phyloP scores from a whole-genome alignment of 768 basidiomycete genomes.

The Boletus pseudopeckii region DNA sequence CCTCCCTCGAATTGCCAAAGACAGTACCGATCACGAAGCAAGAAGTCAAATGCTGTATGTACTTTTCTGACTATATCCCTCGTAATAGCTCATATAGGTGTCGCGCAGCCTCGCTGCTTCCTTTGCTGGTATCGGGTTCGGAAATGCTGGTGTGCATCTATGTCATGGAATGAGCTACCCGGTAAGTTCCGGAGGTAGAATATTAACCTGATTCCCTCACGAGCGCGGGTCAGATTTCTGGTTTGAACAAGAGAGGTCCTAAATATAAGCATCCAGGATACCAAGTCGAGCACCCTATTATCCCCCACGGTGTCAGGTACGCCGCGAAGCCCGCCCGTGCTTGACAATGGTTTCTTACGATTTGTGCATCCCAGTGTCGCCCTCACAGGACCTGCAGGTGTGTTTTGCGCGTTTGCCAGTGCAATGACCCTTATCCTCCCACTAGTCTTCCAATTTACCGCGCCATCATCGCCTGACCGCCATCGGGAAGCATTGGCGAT shows the following conservation, averaged over 20 bases:
- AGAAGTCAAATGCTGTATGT: constrained; percentile 86
- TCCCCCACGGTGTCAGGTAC: constrained; percentile 87
- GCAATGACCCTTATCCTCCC: neutral
- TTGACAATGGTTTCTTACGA: neutral
- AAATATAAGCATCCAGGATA: constrained; percentile 93
- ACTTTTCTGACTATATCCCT: neutral
- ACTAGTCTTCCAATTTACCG: constrained; percentile 89
- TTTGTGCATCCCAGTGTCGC: constrained; percentile 56
- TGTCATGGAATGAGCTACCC: constrained; percentile 91
- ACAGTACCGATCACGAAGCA: constrained; percentile 77
- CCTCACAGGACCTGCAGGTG: constrained; percentile 82
- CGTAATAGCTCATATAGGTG: neutral
- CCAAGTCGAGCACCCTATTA: constrained; percentile 78
- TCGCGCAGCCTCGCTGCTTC: constrained; percentile 74
- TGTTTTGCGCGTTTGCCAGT: constrained; percentile 14
- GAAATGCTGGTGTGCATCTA: constrained; percentile 88
- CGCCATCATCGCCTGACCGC: constrained; percentile 87
- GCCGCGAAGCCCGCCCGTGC: neutral
- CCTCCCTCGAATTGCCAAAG: constrained; percentile 80
- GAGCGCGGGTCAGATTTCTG: constrained; percentile 62
- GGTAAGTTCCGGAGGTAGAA: constrained; percentile 40
- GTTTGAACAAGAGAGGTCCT: constrained; percentile 90
- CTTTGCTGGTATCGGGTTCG: constrained; percentile 94
- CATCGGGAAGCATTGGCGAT: constrained; percentile 87
- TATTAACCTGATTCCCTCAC: neutral